Evolutionary conservation across 1,284 basidiomycete species (phyloP).

Genomic region (Pseudozyma flocculosa): DNA sequence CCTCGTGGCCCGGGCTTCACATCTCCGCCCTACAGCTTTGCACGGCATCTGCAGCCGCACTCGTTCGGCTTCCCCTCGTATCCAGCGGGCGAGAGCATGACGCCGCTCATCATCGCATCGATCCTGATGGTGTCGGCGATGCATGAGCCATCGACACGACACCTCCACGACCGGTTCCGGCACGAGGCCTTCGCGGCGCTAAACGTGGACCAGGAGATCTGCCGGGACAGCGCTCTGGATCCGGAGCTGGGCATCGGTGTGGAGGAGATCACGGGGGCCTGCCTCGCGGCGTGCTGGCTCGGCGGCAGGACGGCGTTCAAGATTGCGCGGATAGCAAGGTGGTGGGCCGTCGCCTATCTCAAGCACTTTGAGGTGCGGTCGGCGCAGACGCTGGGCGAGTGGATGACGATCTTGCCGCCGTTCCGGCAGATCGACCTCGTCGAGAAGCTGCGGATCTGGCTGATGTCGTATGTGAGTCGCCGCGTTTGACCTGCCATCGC

Average conservation of each 20-base stretch:
- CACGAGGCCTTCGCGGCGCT: slow-evolving; percentile 37
- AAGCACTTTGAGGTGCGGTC: slow-evolving; percentile 46
- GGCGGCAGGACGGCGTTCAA: slow-evolving; percentile 34
- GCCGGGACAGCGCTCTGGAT: slow-evolving; percentile 29
- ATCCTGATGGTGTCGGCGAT: slow-evolving; percentile 46
- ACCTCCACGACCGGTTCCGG: slow-evolving; percentile 26
- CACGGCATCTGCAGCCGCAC: slow-evolving; percentile 44
- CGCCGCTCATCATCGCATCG: slow-evolving; percentile 47
- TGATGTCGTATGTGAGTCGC: slow-evolving; percentile 37
- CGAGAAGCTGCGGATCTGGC: slow-evolving; percentile 46
- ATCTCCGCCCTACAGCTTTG: too few relatives aligned
- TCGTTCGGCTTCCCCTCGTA: slow-evolving; percentile 50
- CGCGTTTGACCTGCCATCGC: too few relatives aligned
- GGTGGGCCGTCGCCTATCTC: slow-evolving; percentile 46
- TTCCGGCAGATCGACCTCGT: slow-evolving; percentile 48
- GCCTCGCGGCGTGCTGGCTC: slow-evolving; percentile 44
- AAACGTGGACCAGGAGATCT: slow-evolving; percentile 30
- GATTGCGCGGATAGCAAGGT: slow-evolving; percentile 31
- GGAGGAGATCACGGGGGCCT: slow-evolving; percentile 52
- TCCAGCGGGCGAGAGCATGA: slow-evolving; percentile 46
- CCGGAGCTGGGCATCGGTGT: slow-evolving; percentile 52
- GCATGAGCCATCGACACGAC: slow-evolving; percentile 35
- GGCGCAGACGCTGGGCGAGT: slow-evolving; percentile 42
- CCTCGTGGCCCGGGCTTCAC: too few relatives aligned
- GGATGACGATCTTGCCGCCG: slow-evolving; percentile 44